Percentiles rank a stretch among this genome's conserved stretches.
Conservation (phyloP, 2,329 filamentous ascomycete species). For the Sclerotinia spermophila region DNA sequence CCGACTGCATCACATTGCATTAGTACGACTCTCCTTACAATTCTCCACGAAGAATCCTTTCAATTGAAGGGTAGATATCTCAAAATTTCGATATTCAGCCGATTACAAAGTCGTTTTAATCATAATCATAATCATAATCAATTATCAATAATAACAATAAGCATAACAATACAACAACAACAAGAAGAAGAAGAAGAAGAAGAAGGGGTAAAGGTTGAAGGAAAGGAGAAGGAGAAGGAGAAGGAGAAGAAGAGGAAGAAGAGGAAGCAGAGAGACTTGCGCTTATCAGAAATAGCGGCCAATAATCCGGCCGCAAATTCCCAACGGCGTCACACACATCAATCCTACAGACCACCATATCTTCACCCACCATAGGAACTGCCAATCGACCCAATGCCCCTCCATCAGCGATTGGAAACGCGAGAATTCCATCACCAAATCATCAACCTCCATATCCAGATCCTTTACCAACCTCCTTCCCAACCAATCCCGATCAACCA, state of each 20-base stretch:
- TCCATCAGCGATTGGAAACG: conserved; percentile 28
- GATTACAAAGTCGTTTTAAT: neutral
- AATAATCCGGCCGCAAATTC: conserved; percentile 24
- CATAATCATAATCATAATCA: neutral
- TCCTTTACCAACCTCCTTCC: conserved; percentile 24
- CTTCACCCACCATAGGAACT: conserved; percentile 26
- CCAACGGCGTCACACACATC: conserved; percentile 35
- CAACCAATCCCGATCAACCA: conserved; percentile 24
- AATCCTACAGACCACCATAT: conserved; percentile 24
- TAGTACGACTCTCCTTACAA: conserved; percentile 10
- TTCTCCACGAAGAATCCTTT: conserved; percentile 8
- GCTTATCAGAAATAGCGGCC: conserved; percentile 16
- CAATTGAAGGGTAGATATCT: neutral
- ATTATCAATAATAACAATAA: neutral
- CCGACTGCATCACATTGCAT: conserved; percentile 17
- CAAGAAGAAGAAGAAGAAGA: neutral
- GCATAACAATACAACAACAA: neutral
- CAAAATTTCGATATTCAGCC: conserved; percentile 3
- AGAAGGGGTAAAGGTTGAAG: neutral
- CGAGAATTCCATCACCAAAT: conserved; percentile 33
- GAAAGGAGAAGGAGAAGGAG: neutral
- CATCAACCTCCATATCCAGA: conserved; percentile 36
- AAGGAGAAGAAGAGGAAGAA: neutral
- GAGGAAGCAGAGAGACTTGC: neutral
- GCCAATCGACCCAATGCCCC: conserved; percentile 17